Evolutionary conservation across 1,139 yeast species (phyloP).

Genomic region (Geotrichum fermentans): DNA sequence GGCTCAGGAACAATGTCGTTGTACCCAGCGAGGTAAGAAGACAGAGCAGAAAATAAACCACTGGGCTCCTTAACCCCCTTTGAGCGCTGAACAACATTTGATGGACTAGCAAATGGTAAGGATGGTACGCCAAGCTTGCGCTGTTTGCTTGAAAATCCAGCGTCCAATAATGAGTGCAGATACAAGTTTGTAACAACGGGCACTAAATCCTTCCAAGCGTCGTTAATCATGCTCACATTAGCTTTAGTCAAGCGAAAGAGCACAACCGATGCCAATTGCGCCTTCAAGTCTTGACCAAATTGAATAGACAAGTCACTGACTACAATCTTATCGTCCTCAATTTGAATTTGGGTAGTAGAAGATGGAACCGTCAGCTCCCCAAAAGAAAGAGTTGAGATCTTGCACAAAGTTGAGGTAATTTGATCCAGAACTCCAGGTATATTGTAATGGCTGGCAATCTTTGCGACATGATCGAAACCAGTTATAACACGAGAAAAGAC

Average conservation of each 20-base stretch:
- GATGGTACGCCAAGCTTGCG: constrained; percentile 28
- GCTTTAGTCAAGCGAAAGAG: constrained; percentile 70
- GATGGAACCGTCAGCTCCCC: constrained; percentile 41
- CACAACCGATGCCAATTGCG: constrained; percentile 83
- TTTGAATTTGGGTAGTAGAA: constrained; percentile 40
- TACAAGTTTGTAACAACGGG: constrained; percentile 60
- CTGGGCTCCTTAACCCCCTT: constrained; percentile 56
- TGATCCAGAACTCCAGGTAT: constrained; percentile 57
- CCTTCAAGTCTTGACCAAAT: constrained; percentile 87
- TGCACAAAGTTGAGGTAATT: constrained; percentile 58
- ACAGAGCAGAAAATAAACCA: constrained; percentile 80
- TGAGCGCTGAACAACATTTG: constrained; percentile 56
- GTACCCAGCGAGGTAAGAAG: constrained; percentile 87
- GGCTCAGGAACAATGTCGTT: constrained; percentile 88
- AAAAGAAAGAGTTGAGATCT: constrained; percentile 45
- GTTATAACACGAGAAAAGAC: constrained; percentile 82
- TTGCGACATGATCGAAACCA: constrained; percentile 78
- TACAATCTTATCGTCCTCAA: constrained; percentile 51
- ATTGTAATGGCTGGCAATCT: constrained; percentile 62
- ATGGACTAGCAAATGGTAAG: constrained; percentile 61
- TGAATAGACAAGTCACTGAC: constrained; percentile 78
- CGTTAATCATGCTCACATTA: constrained; percentile 44
- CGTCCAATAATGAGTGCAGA: constrained; percentile 67
- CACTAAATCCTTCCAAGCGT: constrained; percentile 54
- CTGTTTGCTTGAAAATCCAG: constrained; percentile 49